Conservation (phyloP, 2,329 filamentous ascomycete genomes). For the Cercospora beticola region DNA sequence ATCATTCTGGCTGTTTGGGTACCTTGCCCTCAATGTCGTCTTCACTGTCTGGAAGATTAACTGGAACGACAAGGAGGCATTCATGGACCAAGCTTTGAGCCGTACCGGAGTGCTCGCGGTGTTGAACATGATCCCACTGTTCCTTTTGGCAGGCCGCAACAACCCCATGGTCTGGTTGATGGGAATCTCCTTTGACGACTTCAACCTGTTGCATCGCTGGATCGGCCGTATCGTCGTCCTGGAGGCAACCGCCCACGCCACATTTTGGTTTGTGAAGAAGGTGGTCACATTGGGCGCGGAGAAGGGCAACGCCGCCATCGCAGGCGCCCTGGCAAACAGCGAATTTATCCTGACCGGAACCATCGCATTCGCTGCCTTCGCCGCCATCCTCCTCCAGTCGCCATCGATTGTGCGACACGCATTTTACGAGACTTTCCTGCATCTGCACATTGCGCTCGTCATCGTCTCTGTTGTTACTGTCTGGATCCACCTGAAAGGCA, state of each 20-base stretch:
- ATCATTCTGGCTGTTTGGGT: slow-evolving; percentile 48
- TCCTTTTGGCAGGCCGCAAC: slow-evolving; percentile 72
- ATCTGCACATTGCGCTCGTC: slow-evolving; percentile 67
- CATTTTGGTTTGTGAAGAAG: slow-evolving; percentile 57
- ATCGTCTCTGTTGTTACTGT: slow-evolving; percentile 61
- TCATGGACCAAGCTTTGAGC: slow-evolving; percentile 64
- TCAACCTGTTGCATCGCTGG: slow-evolving; percentile 80
- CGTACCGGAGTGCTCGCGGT: slow-evolving; percentile 68
- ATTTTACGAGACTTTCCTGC: slow-evolving; percentile 76
- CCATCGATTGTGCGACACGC: slow-evolving; percentile 71
- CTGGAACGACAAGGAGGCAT: slow-evolving; percentile 63
- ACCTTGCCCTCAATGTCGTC: slow-evolving; percentile 50
- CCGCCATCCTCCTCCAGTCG: slow-evolving; percentile 66
- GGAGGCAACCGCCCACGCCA: slow-evolving; percentile 65
- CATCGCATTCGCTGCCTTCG: slow-evolving; percentile 60
- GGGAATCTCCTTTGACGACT: slow-evolving; percentile 76
- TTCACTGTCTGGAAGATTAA: slow-evolving; percentile 58
- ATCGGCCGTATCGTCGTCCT: slow-evolving; percentile 72
- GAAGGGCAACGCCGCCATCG: slow-evolving; percentile 53
- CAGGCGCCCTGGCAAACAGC: slow-evolving; percentile 41
- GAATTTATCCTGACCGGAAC: slow-evolving; percentile 62
- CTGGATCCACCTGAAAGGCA: slow-evolving; percentile 62
- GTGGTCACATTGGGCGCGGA: slow-evolving; percentile 41
- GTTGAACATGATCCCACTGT: slow-evolving; percentile 76
- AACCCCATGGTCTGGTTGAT: slow-evolving; percentile 73